These are phyloP conservation scores for Trichoderma atroviride DNA, from an alignment of 2,329 filamentous ascomycete genomes.

Conservation along the genomic window DNA sequence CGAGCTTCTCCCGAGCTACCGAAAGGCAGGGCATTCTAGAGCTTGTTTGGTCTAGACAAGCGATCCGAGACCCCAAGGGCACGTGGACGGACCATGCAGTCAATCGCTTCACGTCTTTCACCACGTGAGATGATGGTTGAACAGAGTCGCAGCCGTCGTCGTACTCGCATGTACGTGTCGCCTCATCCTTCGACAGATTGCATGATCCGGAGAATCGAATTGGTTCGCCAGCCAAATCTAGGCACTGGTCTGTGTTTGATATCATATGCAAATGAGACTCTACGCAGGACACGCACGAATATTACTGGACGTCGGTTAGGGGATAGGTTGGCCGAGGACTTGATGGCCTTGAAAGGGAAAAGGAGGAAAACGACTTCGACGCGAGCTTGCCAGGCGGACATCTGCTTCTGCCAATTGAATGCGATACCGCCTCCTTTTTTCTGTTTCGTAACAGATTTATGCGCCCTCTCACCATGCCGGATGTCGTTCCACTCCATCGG, in stretches of 20 bases:
- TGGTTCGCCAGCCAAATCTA: background rate
- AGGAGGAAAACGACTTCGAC: background rate
- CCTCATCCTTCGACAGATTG: background rate
- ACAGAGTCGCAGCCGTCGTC: background rate
- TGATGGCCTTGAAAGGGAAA: background rate
- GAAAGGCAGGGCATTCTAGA: slow-evolving; percentile 7
- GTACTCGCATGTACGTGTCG: background rate
- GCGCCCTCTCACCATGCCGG: background rate
- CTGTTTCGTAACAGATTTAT: slow-evolving; percentile 14
- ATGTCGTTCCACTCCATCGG: slow-evolving; percentile 1
- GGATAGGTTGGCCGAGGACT: slow-evolving; percentile 4
- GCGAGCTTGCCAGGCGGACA: background rate
- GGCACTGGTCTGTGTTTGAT: background rate
- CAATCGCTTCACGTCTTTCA: background rate
- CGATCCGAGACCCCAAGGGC: background rate
- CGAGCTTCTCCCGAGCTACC: background rate
- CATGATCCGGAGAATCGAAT: background rate
- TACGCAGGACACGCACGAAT: background rate
- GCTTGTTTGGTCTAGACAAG: slow-evolving; percentile 9
- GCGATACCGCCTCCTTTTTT: background rate
- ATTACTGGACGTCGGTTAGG: slow-evolving; percentile 1
- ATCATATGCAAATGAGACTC: background rate
- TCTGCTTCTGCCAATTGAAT: background rate
- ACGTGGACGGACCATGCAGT: slow-evolving; percentile 3
- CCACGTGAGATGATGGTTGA: slow-evolving; percentile 11